Conservation (phyloP, 2,329 filamentous ascomycete genomes). For the Remersonia thermophila region DNA sequence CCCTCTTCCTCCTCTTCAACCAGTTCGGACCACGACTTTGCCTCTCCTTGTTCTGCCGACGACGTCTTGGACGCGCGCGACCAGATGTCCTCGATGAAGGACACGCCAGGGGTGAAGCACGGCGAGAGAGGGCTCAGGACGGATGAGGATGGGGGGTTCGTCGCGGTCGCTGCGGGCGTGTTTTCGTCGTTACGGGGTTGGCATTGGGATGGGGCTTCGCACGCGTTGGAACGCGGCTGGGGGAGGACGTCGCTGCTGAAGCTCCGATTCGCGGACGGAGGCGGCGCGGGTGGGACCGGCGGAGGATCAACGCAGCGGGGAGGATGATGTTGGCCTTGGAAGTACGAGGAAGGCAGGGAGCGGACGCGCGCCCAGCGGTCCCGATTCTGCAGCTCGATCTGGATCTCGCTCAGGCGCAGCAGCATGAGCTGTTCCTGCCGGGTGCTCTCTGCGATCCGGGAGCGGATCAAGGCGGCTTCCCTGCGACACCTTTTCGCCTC, state of each 20-base stretch:
- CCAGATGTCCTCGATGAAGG: slow-evolving; percentile 10
- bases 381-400: slow-evolving; percentile 35
- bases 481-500: slow-evolving; percentile 24
- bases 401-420: slow-evolving; percentile 35
- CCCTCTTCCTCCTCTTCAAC: neutral
- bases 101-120: slow-evolving; percentile 8
- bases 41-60: neutral
- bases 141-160: neutral
- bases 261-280: neutral
- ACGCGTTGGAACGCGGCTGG: neutral
- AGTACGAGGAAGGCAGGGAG: no score
- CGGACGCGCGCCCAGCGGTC: slow-evolving; percentile 28
- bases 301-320: neutral
- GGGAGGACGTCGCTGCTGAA: neutral
- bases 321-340: no score
- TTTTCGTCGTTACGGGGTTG: neutral
- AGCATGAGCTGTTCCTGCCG: slow-evolving; percentile 35
- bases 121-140: slow-evolving; percentile 13
- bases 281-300: neutral
- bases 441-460: slow-evolving; percentile 31
- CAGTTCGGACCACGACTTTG: no score
- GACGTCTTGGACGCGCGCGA: slow-evolving; percentile 1
- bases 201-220: neutral
- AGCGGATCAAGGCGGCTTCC: slow-evolving; percentile 28
- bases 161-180: neutral